phyloP scores from a whole-genome alignment of 2,329 filamentous ascomycete species.

The Diplodia intermedia region DNA sequence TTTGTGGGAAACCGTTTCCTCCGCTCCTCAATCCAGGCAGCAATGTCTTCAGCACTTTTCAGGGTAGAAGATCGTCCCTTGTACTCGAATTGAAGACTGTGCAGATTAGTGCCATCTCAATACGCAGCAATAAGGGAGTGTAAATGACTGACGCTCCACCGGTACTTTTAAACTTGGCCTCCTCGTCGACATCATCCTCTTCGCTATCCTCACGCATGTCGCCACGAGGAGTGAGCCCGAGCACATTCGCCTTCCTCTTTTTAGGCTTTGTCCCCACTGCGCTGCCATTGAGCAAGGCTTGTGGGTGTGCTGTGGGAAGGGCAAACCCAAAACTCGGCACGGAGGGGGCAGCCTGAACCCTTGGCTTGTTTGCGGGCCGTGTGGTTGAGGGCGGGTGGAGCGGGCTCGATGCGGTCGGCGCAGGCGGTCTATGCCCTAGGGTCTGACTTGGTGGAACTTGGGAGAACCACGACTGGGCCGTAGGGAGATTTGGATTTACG shows the following conservation, averaged over 20 bases:
- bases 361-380: constrained; percentile 14
- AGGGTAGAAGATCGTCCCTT: constrained; percentile 62
- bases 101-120: constrained; percentile 35
- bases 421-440: background rate
- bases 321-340: constrained; percentile 48
- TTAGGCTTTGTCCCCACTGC: constrained; percentile 57
- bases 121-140: constrained; percentile 35
- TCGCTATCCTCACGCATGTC: constrained; percentile 56
- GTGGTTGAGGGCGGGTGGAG: background rate
- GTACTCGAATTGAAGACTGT: constrained; percentile 57
- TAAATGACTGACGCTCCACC: constrained; percentile 58
- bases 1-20: constrained; percentile 81
- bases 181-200: constrained; percentile 75
- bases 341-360: constrained; percentile 38
- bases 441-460: constrained; percentile 2
- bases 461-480: constrained; percentile 9
- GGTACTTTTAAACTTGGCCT: constrained; percentile 58
- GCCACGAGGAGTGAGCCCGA: constrained; percentile 73
- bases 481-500: background rate
- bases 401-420: background rate
- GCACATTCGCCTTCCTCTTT: constrained; percentile 73
- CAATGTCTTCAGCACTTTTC: constrained; percentile 69
- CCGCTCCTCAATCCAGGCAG: constrained; percentile 81
- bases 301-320: constrained; percentile 35
- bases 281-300: background rate